Base-by-base conservation (phyloP, 805 yeast species). In the Vanderwaltozyma yarrowii region DNA sequence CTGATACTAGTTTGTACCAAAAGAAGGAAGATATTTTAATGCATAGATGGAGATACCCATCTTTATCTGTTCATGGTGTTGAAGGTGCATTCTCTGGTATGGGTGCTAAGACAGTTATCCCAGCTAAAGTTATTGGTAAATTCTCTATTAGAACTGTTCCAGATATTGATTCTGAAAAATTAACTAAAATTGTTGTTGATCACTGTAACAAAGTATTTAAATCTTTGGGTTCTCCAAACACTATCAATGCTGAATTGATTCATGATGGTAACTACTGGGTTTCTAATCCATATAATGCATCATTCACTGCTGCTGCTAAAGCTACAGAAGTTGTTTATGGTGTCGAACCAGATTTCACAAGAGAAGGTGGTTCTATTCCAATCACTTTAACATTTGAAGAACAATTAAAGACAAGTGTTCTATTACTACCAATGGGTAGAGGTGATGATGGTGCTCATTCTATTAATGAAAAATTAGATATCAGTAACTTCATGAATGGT, bases 361-460 rank as follows among this genome's bases (percentile, higher is more conserved):
- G 99, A 69, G 99, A 92, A 68, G 99, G 99, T 55, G 99, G 99
- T 28, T 88, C 96, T 4, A 92, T 92, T 57, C 99, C 99, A 47
- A 88, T 92, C 61, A 89, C 99, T 17, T 65, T 92, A 49, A 81
- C 95, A 26, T 92, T 92, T 65, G 96, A 92, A 69, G 72, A 87
- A 54, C 78, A 77, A 58, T 73, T 92, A 55, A 78, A 83, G 52
- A 83, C 94, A 18, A 79, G 79, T 45, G 97, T 88, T 25, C 70
- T 92, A 46, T 70, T 92, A 55, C 74, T 92, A 52, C 98, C 99
- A 46, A 83, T 92, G 82, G 99, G 99, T 47, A 81, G 94, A 66
- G 98, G 98, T 50, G 96, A 92, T 61, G 99, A 92, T 58, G 98
- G 98, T 52, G 98, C 99, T 33, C 99, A 92, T 63, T 86, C 96